Conservation (phyloP, 371 early-diverging fungal genomes). For the Mortierella sp. region DNA sequence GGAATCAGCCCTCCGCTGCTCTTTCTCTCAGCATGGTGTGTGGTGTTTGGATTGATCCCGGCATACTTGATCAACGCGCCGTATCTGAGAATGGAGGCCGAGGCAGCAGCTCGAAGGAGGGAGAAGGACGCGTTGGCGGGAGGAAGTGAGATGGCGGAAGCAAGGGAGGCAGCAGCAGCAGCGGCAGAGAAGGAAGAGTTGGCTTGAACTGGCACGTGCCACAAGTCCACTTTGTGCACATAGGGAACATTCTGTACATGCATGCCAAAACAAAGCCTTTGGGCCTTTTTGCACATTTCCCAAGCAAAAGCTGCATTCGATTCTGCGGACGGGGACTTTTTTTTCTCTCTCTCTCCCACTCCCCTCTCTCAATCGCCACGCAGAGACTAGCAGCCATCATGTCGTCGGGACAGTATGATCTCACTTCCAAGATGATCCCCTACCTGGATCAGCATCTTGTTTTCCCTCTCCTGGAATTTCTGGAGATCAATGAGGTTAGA, state of each 20-base stretch:
- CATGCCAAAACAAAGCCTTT: slow-evolving; percentile 1
- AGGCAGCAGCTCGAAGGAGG: slow-evolving; percentile 7
- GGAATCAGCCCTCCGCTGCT: slow-evolving; percentile 37
- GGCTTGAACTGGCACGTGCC: not conserved
- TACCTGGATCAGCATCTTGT: slow-evolving; percentile 94
- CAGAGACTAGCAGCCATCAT: slow-evolving; percentile 31
- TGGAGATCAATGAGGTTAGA: slow-evolving; percentile 77
- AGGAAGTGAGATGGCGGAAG: not conserved
- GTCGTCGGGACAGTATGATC: slow-evolving; percentile 83
- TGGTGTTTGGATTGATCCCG: slow-evolving; percentile 19
- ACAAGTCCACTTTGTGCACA: not conserved
- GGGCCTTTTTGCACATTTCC: not conserved
- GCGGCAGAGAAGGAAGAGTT: slow-evolving; percentile 2
- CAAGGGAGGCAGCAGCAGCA: not conserved
- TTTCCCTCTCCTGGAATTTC: slow-evolving; percentile 88
- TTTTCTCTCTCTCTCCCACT: not conserved
- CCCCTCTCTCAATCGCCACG: not conserved
- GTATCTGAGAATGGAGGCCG: slow-evolving; percentile 40
- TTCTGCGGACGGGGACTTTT: not conserved
- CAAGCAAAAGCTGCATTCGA: not conserved
- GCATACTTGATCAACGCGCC: slow-evolving; percentile 26
- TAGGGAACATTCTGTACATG: not conserved
- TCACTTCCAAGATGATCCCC: slow-evolving; percentile 85
- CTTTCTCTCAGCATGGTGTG: slow-evolving; percentile 34
- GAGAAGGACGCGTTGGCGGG: not conserved